These are phyloP conservation scores for Aspergillus aculeatus DNA, from an alignment of 2,329 filamentous ascomycete species.

Conservation along the genomic window DNA sequence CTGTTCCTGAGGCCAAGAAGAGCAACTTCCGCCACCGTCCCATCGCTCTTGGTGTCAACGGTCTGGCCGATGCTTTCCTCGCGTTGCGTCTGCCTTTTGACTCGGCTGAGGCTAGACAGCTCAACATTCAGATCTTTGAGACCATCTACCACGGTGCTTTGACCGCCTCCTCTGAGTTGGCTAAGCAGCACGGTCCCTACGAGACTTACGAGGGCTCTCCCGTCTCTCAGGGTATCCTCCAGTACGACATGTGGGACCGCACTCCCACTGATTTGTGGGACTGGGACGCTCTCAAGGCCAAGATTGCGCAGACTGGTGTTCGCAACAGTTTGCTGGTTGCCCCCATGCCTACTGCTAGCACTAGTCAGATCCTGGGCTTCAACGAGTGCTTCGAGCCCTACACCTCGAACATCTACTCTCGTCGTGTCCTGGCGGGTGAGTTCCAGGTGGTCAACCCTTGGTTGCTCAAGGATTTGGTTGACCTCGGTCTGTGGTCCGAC, in stretches of 20 bases:
- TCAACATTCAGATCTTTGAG: conserved; percentile 99
- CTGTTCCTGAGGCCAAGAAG: conserved; percentile 87
- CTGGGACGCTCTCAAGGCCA: conserved; percentile 82
- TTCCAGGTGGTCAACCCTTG: conserved; percentile 99
- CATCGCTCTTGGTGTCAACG: conserved; percentile 94
- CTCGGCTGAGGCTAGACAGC: conserved; percentile 84
- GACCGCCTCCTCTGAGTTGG: conserved; percentile 82
- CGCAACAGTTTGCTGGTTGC: conserved; percentile 94
- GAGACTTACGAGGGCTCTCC: conserved; percentile 90
- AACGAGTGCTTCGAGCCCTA: conserved; percentile 99
- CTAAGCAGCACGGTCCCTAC: conserved; percentile 80
- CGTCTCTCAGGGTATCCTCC: conserved; percentile 89
- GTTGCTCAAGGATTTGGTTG: conserved; percentile 96
- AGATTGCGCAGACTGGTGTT: conserved; percentile 89
- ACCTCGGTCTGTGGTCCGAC: conserved; percentile 97
- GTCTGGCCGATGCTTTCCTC: conserved; percentile 96
- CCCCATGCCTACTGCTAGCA: conserved; percentile 96
- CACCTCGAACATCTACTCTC: conserved; percentile 99
- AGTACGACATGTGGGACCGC: conserved; percentile 98
- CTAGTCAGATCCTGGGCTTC: conserved; percentile 96
- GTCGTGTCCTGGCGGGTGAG: conserved; percentile 93
- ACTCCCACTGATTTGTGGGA: conserved; percentile 95
- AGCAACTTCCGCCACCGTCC: conserved; percentile 98
- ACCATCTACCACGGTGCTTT: conserved; percentile 97
- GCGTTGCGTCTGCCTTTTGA: conserved; percentile 96